These are phyloP conservation scores for Fusarium zealandicum DNA, from an alignment of 2,329 filamentous ascomycete genomes.

Conservation along the genomic window DNA sequence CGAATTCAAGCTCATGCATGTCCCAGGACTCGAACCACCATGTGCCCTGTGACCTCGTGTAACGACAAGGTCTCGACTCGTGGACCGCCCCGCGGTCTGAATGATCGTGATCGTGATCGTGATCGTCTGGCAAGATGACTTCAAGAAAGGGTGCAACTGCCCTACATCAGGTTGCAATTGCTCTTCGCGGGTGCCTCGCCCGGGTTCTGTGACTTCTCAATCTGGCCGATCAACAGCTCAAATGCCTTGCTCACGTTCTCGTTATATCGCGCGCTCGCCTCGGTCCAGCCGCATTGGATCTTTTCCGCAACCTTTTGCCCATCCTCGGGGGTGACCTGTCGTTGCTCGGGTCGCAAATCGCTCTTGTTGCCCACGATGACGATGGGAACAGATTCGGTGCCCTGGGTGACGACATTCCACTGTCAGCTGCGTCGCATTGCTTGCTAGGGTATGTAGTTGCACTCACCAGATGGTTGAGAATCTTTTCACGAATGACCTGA, in stretches of 20 bases:
- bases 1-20: conserved; percentile 22
- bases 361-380: conserved; percentile 98
- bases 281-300: conserved; percentile 91
- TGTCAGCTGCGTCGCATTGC: neutral
- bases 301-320: conserved; percentile 85
- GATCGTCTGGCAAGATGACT: conserved; percentile 2
- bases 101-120: conserved; percentile 13
- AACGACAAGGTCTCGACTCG: conserved; percentile 20
- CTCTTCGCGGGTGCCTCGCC: conserved; percentile 79
- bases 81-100: conserved; percentile 28
- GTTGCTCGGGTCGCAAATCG: conserved; percentile 89
- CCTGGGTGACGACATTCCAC: conserved; percentile 58
- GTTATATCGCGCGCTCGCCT: conserved; percentile 92
- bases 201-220: conserved; percentile 93
- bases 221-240: conserved; percentile 91
- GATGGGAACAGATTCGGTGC: conserved; percentile 89
- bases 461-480: conserved; percentile 89
- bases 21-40: conserved; percentile 18
- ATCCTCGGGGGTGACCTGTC: conserved; percentile 86
- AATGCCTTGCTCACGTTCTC: conserved; percentile 94
- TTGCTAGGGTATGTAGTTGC: neutral
- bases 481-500: conserved; percentile 94
- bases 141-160: neutral
- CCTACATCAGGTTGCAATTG: conserved; percentile 88
- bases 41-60: conserved; percentile 26